Evolutionary conservation across 2,329 filamentous ascomycete genomes (phyloP), one percentile per base, ranked within the genome.

Genomic region (Aspergillus niger): DNA sequence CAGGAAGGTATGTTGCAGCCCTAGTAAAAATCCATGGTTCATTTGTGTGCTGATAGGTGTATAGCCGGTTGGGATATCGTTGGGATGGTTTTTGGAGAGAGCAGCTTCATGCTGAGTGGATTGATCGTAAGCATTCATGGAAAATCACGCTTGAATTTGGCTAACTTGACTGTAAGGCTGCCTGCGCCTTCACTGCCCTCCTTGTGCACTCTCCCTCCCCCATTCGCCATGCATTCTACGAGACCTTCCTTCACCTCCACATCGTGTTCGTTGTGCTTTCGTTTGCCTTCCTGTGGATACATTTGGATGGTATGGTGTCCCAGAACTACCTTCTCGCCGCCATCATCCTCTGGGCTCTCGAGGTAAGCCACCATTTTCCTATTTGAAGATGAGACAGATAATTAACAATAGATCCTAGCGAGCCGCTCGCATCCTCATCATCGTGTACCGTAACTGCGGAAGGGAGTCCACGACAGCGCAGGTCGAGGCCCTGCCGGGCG

Each of bases 181-280:
- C 70, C n/a, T 74, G 85, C 52, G 83, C 85, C 39, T 85, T 97
- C 72, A 68, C 85, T 43, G 73, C 90, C 48, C 81, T 98, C 49
- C 71, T 90, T 57, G 70, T 96, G 55, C 81, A 89, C 28, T 89
- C 92, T 8, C 80, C 90, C 57, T 94, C 92, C 2, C 89, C 92
- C 0, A 73, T 99, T 55, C 89, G 95, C 63, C 94, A 97, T 76
- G 92, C 93, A 41, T 97, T 97, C 74, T 99, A 99, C 80, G 95
- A 99, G 79, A 96, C 92, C 1, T 99, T 99, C 79, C 84, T 98
- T 69, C 91, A 91, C 73, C 78, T 89, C 30, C 95, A 98, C 78
- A 92, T 96, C 67, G 75, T 91, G 39, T 79, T 96, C 54, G 92
- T 89, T 41, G 76, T 89, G 38, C 72, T 91, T 57, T 80, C 82